Conservation (phyloP, 1,284 basidiomycete genomes). For the Sporisorium graminicola region DNA sequence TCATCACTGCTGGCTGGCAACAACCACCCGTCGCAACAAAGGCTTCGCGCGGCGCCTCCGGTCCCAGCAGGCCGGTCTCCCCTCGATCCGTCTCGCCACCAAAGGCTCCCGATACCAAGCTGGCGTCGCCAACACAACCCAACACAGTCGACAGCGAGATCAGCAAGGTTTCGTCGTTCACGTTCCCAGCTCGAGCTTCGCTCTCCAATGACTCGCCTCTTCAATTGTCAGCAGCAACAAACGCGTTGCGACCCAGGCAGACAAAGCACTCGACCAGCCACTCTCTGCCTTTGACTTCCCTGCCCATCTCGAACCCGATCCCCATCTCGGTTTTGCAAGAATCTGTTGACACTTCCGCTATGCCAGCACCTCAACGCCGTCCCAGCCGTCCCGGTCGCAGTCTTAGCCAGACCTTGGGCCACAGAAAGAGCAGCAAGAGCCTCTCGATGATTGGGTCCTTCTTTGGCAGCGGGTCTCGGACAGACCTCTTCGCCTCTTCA, state of each 20-base stretch:
- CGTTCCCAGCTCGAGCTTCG: conserved; percentile 27
- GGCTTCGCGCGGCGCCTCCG: not conserved
- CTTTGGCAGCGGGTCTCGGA: conserved; percentile 11
- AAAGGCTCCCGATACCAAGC: not conserved
- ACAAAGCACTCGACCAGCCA: conserved; percentile 28
- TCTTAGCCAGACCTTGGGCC: conserved; percentile 16
- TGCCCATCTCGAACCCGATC: conserved; percentile 20
- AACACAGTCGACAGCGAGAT: conserved; percentile 13
- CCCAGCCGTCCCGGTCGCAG: conserved; percentile 17
- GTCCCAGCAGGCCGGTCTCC: conserved; percentile 6
- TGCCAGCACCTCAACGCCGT: conserved; percentile 13
- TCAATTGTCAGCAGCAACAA: not conserved
- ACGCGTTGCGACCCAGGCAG: conserved; percentile 6
- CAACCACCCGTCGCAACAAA: not conserved
- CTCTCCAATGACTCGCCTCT: conserved; percentile 13
- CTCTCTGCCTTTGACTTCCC: conserved; percentile 20
- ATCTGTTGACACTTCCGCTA: not conserved
- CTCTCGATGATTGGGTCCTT: conserved; percentile 35
- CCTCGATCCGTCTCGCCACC: conserved; percentile 7
- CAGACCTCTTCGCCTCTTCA: not conserved
- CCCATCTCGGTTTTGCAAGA: conserved; percentile 8
- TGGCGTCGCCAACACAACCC: not conserved
- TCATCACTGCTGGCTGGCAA: conserved; percentile 29
- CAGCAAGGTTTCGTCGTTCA: conserved; percentile 21
- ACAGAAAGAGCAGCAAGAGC: conserved; percentile 48